A percentile compares a stretch with the other conserved stretches of the same genome.
These are phyloP conservation scores for Priceomyces castillae DNA, from an alignment of 805 yeast genomes.

Conservation along the genomic window DNA sequence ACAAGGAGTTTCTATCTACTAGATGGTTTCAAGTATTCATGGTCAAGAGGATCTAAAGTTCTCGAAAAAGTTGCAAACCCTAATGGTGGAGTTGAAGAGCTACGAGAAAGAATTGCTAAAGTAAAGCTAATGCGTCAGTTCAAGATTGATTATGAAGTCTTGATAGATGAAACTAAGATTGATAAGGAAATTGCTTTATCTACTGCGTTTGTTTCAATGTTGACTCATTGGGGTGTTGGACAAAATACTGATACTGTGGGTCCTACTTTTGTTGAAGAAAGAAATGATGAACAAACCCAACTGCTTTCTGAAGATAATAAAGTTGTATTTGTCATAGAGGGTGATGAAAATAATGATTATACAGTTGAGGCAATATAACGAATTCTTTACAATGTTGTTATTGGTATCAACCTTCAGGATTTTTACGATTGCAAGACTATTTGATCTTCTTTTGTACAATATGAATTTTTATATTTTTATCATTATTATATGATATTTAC, in stretches of 20 bases:
- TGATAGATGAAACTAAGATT: constrained; percentile 46
- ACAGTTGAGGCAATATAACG: constrained; percentile 3
- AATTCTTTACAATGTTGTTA: no score
- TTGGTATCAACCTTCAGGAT: no score
- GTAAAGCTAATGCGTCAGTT: constrained; percentile 57
- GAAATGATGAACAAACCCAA: neutral
- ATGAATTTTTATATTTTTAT: no score
- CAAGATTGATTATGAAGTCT: constrained; percentile 57
- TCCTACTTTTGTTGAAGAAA: constrained; percentile 32
- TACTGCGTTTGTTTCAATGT: constrained; percentile 61
- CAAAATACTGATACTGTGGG: constrained; percentile 53
- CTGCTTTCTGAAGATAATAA: constrained; percentile 10
- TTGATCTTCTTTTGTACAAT: no score
- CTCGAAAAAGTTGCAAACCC: constrained; percentile 55
- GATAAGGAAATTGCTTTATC: constrained; percentile 46
- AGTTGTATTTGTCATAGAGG: constrained; percentile 8
- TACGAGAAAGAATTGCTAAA: constrained; percentile 51
- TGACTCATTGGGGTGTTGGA: constrained; percentile 66
- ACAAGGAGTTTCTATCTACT: constrained; percentile 46
- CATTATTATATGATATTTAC: no score
- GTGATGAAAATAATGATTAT: constrained; percentile 7
- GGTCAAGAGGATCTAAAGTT: constrained; percentile 52
- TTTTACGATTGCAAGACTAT: no score
- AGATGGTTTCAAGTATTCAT: constrained; percentile 54
- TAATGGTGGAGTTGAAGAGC: constrained; percentile 55